Conservation (phyloP, 345 rosid genomes). For the Nephelium lappaceum region DNA sequence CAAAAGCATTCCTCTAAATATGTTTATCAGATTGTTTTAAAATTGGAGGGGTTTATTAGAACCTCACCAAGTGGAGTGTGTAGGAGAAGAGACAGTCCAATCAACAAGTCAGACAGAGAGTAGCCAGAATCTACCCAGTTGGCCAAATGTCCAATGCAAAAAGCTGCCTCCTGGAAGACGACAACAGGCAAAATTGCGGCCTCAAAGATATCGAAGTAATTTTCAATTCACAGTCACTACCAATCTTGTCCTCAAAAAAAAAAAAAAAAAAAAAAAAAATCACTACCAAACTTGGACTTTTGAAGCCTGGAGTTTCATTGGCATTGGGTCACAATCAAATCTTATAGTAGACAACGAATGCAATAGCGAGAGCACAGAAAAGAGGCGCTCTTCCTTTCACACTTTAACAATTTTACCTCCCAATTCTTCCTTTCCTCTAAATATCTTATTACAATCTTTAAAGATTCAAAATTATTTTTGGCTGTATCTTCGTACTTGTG, state of each 20-base stretch:
- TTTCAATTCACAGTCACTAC: slow-evolving; percentile 1
- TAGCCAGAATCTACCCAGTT: background rate
- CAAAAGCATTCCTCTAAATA: too few relatives aligned
- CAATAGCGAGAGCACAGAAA: background rate
- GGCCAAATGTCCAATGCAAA: background rate
- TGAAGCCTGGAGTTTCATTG: background rate
- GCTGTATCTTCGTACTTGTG: background rate
- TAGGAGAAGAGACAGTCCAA: background rate
- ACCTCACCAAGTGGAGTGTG: background rate
- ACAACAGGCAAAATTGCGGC: slow-evolving; percentile 17
- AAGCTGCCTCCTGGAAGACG: slow-evolving; percentile 13
- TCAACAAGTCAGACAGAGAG: background rate
- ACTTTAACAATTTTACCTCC: background rate
- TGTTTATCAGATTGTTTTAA: too few relatives aligned
- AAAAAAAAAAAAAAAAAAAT: too few relatives aligned
- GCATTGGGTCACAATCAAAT: background rate
- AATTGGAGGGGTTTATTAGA: too few relatives aligned
- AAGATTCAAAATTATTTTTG: background rate
- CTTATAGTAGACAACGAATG: background rate
- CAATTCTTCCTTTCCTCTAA: background rate
- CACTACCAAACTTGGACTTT: slow-evolving; percentile 19
- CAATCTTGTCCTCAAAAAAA: too few relatives aligned
- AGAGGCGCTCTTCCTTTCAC: slow-evolving; percentile 4
- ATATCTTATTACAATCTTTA: background rate
- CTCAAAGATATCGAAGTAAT: background rate